Base-by-base conservation (phyloP, 2,329 filamentous ascomycete species). In the Aspergillus sp. region DNA sequence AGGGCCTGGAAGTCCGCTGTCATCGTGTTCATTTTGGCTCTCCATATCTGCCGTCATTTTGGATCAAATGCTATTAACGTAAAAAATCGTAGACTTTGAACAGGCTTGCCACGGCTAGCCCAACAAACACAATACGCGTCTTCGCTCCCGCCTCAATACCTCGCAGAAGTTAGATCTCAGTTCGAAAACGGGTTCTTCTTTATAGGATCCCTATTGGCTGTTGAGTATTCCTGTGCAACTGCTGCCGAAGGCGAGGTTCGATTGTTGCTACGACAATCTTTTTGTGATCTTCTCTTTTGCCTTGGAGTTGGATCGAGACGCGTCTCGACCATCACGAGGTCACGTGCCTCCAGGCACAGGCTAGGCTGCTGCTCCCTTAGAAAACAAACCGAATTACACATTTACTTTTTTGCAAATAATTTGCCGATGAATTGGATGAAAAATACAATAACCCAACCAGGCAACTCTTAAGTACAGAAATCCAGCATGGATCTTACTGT, bases 1-100 rank as follows among this genome's bases (percentile, higher is more conserved):
- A 57, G 93, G 93, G 11, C 90, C 92, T 56, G 89, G 86, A 70
- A 86, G 84, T 61, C 86, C 84, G 67, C 84, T 83, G 59, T 96
- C 91, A 57, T 95, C 92, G 66, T 86, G 85, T 57, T 84, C 83
- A 60, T 88, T 87, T 64, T 96, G 90, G 39, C 86, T 85, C 62
- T 88, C 84, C 63, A 86, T 83, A 49, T 83, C 82, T 59, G 79
- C 76, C 63, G 83, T 65, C 69, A 75, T 75, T 8, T 62, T 62
- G 8, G 27, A 27, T 53, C 23, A 45, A 27, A 6, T 9, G 3
- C 2, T 44, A 37, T 19, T 27, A 23, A 12, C 37, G 33, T 9
- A 41, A 48, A 17, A 48, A 17, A n/a, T 45, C 27, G 52, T n/a
- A 45, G 19, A n/a, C 15, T 48, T 31, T 15, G n/a, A 6, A 17